Evolutionary conservation across 2,329 filamentous ascomycete species (phyloP), one percentile per base, ranked within the genome.

Genomic region (Eurotiales sp.): DNA sequence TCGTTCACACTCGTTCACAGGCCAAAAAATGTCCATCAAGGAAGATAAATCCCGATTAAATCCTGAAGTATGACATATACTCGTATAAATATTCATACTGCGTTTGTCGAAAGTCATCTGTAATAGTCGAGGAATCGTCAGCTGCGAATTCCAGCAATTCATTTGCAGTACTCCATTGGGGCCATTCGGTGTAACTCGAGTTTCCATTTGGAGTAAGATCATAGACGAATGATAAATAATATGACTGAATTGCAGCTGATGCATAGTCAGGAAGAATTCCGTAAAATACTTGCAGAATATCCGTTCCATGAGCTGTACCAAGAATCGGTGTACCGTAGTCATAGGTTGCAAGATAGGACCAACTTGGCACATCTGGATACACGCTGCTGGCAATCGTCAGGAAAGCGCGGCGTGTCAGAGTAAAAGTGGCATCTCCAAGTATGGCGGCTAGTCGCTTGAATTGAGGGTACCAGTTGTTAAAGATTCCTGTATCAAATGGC

Each of bases 381-480:
- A 72, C 69, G 1, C 69, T 49, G 0, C 65, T 61, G 1, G 81
- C 66, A 0, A 61, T 52, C 11, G 75, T 62, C 19, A 93, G 78
- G 65, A 88, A 84, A 4, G 77, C 54, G 14, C 88, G 82, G 1
- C 88, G 82, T 0, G 82, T 81, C 0, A 93, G 75, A 0, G 85
- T 91, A 69, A 93, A 92, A 1, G 81, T 81, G 0, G 90, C 61
- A 62, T 93, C 88, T 12, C 88, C 88, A 0, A 91, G 72, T 23
- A 92, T 80, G 30, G 88, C 87, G 2, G 86, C 83, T 0, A 90
- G 72, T 12, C 86, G 85, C 69, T 91, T 92, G 76, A 83, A 91
- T 57, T 88, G 80, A 0, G 88, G 86, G 63, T 88, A 90, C 61
- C 83, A 75, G 61, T 86, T 83, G 70, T 92, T 88, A n/a, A 85